Evolutionary conservation across 768 basidiomycete species (phyloP), one percentile per base, ranked within the genome.

Genomic region (Macrolepiota dolichaula): DNA sequence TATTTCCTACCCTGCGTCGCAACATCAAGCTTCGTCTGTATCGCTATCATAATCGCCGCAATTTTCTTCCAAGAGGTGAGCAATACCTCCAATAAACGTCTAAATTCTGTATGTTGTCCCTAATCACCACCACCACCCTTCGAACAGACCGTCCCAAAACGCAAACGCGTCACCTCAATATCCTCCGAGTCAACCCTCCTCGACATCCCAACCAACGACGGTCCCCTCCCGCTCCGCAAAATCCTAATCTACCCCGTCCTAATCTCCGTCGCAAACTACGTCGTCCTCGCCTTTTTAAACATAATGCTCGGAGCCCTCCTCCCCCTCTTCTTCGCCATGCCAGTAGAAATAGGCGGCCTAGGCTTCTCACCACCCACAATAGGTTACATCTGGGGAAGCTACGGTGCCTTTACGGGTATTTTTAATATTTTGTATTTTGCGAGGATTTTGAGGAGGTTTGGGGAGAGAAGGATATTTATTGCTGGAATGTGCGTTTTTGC

Each of bases 1-100:
- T 92, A 92, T 71, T 90, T 92, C 70, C 78, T 92, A 44, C 85
- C 91, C 1, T 91, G 88, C 64, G 55, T 79, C 0, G 77, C 71
- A 0, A 68, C 77, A 1, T 73, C 79, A 12, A 65, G 68, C 46
- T 74, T 76, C 55, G 72, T 76, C 24, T 66, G 76, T 11, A 42
- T 75, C 0, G 66, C 74, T 1, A 76, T 78, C 51, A 42, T 74
- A 2, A 57, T 79, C 15, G 70, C 76, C 0, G 63, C 76, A 0
- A 44, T 71, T 9, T 69, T 77, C 52, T 78, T 82, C 62, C 74
- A 80, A 68, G 81, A 83, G 75, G 81, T 77, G 62, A 51, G 74
- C 62, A n/a, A n/a, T n/a, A n/a, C n/a, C n/a, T n/a, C n/a, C n/a
- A n/a, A n/a, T n/a, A n/a, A n/a, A n/a, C n/a, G n/a, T n/a, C n/a